Conservation (phyloP, 1,284 basidiomycete species). For the Cryptococcus sp. region DNA sequence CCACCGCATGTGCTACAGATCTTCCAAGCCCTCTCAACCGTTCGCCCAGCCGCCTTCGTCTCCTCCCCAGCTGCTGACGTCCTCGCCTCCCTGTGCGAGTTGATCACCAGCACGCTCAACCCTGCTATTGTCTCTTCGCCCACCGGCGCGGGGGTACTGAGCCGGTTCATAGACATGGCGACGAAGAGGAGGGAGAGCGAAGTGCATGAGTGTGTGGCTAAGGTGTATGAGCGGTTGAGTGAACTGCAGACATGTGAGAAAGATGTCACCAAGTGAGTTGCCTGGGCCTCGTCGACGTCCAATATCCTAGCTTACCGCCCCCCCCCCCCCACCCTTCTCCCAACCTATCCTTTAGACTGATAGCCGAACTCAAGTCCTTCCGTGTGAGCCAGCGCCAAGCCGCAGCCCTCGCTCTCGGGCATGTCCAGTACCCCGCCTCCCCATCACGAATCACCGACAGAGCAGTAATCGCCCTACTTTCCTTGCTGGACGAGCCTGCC, state of each 20-base stretch:
- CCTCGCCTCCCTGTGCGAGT: conserved; percentile 66
- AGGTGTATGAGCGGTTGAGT: conserved; percentile 64
- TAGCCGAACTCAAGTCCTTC: conserved; percentile 58
- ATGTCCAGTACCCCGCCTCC: conserved; percentile 58
- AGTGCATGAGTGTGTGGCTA: conserved; percentile 72
- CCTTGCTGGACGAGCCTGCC: conserved; percentile 24
- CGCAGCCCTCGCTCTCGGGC: conserved; percentile 70
- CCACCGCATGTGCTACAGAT: conserved; percentile 23
- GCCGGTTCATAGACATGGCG: conserved; percentile 62
- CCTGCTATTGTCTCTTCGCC: conserved; percentile 36
- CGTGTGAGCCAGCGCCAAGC: conserved; percentile 65
- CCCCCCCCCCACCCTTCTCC: no score
- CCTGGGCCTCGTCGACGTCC: conserved; percentile 30
- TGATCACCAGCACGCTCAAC: conserved; percentile 67
- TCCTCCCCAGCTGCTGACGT: conserved; percentile 71
- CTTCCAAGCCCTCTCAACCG: conserved; percentile 46
- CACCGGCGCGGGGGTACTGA: conserved; percentile 32
- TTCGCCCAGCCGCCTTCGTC: conserved; percentile 59
- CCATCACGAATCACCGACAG: conserved; percentile 1
- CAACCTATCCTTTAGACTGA: conserved; percentile 58
- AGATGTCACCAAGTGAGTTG: conserved; percentile 66
- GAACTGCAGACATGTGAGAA: conserved; percentile 61
- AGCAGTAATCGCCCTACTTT: conserved; percentile 25
- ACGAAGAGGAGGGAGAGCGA: conserved; percentile 63
- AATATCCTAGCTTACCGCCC: no score